Evolutionary conservation across 371 early-diverging fungal genomes (phyloP).

Genomic region (Rhizopus microsporus): DNA sequence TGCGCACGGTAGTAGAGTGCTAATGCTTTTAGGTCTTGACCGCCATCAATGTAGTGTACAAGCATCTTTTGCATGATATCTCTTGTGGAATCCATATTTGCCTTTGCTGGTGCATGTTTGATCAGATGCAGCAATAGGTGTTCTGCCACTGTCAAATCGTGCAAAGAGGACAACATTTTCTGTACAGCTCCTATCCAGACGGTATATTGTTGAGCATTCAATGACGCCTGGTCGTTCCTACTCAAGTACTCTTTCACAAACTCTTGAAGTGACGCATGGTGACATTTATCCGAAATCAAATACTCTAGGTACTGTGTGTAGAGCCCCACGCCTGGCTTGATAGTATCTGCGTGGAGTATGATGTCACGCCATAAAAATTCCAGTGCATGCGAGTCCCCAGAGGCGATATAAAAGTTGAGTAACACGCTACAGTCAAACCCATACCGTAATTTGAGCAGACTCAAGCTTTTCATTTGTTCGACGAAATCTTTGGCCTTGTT

Average conservation of each 20-base stretch:
- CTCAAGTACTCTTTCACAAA: slow-evolving; percentile 5
- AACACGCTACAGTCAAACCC: slow-evolving; percentile 39
- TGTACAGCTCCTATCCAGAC: slow-evolving; percentile 18
- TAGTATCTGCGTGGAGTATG: slow-evolving; percentile 21
- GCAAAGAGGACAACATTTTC: background rate
- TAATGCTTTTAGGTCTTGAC: slow-evolving; percentile 25
- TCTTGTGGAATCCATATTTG: slow-evolving; percentile 13
- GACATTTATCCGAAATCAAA: slow-evolving; percentile 10
- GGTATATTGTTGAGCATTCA: slow-evolving; percentile 16
- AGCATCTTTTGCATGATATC: slow-evolving; percentile 18
- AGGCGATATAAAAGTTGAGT: slow-evolving; percentile 27
- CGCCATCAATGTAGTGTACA: slow-evolving; percentile 21
- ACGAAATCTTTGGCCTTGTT: slow-evolving; percentile 24
- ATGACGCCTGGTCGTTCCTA: background rate
- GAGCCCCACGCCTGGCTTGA: slow-evolving; percentile 28
- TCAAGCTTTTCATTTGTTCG: slow-evolving; percentile 33
- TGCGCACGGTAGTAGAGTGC: slow-evolving; percentile 30
- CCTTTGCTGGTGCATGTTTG: slow-evolving; percentile 16
- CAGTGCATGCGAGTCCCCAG: slow-evolving; percentile 34
- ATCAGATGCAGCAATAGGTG: slow-evolving; percentile 17
- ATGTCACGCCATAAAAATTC: slow-evolving; percentile 47
- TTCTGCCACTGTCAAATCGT: slow-evolving; percentile 11
- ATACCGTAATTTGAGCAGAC: slow-evolving; percentile 18
- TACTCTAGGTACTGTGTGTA: slow-evolving; percentile 36
- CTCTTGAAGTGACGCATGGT: slow-evolving; percentile 2